A percentile compares a stretch with the other conserved stretches of the same genome.
These are phyloP conservation scores for Arthrobotrys musiformis DNA, from an alignment of 2,329 filamentous ascomycete species.

Conservation along the genomic window DNA sequence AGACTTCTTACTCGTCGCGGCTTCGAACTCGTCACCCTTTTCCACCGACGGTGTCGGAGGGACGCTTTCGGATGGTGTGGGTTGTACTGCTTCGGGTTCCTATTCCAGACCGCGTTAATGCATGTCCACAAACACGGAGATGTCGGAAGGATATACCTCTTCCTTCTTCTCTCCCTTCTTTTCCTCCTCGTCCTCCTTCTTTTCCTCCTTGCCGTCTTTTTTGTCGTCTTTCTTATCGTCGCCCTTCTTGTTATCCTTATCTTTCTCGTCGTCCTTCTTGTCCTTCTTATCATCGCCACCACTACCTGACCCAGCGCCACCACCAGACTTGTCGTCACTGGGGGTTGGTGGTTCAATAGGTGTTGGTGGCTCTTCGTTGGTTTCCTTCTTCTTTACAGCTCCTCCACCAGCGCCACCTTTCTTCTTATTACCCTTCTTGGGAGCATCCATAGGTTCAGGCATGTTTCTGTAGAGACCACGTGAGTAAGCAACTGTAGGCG, in stretches of 20 bases:
- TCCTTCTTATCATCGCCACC: constrained; percentile 45
- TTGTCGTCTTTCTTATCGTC: constrained; percentile 11
- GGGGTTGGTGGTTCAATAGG: constrained; percentile 21
- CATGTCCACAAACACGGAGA: neutral
- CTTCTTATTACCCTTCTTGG: constrained; percentile 24
- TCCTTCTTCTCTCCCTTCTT: constrained; percentile 35
- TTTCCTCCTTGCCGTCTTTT: constrained; percentile 27
- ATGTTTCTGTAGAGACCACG: constrained; percentile 23
- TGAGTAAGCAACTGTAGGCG: neutral
- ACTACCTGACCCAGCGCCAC: constrained; percentile 28
- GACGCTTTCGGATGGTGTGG: constrained; percentile 41
- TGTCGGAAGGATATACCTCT: constrained; percentile 6
- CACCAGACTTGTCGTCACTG: constrained; percentile 28
- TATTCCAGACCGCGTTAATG: constrained; percentile 28
- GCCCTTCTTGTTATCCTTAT: constrained; percentile 13
- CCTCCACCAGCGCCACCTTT: neutral
- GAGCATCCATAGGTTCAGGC: constrained; percentile 46
- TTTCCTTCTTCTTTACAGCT: constrained; percentile 14
- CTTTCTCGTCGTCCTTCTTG: constrained; percentile 36
- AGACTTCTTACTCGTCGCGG: neutral
- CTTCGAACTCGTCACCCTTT: constrained; percentile 15
- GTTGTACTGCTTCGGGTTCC: constrained; percentile 41
- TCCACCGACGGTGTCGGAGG: constrained; percentile 27
- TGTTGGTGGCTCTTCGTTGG: constrained; percentile 25
- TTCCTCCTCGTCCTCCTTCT: constrained; percentile 32